Evolutionary conservation across 208 protist genomes (phyloP), one percentile per base, ranked within the genome.

Genomic region (Strigomonas culicis): DNA sequence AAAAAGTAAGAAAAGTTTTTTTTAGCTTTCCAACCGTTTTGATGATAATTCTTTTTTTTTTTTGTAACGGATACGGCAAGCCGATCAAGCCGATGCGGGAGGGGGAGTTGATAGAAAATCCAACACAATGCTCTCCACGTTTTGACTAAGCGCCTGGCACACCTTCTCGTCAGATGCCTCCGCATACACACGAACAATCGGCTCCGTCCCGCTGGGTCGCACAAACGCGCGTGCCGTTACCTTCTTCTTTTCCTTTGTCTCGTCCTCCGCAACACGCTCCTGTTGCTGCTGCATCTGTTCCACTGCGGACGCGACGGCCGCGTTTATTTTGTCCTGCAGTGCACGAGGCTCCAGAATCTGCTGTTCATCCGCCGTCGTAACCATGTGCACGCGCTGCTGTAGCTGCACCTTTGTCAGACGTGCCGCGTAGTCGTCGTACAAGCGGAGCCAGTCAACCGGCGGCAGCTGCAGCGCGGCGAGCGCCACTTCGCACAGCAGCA

Each of bases 171-270:
- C 72, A 30, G 66, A 60, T 4, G 84, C 75, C 47, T 97, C 95
- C 0, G 88, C 83, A 68, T 97, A 97, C 13, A 97, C 80, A 22
- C 93, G 77, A 17, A 98, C 93, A 59, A 98, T 81, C 3, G 97
- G 88, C 65, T 98, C 97, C 2, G 97, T 98, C 15, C 97, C 97
- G 36, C 91, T 97, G 0, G 95, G 95, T 1, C 97, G 75, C 21
- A 96, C 93, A 84, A 98, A 98, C 0, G 85, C 72, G 1, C 91
- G 79, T 1, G 81, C 80, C 15, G 47, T 39, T 2, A 51, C 39
- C 11, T 21, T 36, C 51, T 13, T 63, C 49, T 13, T 41, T 49
- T 8, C 7, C n/a, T 25, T 30, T 7, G 36, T n/a, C n/a, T n/a
- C n/a, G n/a, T n/a, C n/a, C n/a, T n/a, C n/a, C n/a, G n/a, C n/a